Evolutionary conservation across 2,329 filamentous ascomycete species (phyloP).

Genomic region (Penicillium psychrosexuale): DNA sequence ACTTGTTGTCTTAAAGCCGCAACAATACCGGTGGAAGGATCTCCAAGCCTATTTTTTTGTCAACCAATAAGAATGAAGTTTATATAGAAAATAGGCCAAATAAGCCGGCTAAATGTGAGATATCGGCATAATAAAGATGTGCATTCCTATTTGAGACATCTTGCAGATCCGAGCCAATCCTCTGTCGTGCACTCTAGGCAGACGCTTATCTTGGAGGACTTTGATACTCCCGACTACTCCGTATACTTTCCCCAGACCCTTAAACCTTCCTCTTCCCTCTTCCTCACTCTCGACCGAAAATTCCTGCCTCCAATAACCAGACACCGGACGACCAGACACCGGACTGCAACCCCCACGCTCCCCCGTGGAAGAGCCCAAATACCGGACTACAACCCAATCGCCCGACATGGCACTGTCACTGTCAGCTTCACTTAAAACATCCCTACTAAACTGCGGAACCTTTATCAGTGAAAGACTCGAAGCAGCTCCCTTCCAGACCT

Average conservation of each 20-base stretch:
- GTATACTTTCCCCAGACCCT: background rate
- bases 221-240: background rate
- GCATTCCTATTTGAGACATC: background rate
- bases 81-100: background rate
- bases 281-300: background rate
- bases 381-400: background rate
- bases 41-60: background rate
- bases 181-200: background rate
- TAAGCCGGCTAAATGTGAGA: background rate
- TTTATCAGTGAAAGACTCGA: background rate
- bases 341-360: too few species aligned
- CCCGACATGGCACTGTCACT: background rate
- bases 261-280: background rate
- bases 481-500: background rate
- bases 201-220: background rate
- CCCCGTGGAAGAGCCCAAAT: background rate
- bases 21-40: background rate
- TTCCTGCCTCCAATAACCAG: too few species aligned
- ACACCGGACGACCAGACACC: too few species aligned
- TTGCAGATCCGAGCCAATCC: background rate
- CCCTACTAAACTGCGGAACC: background rate
- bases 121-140: background rate
- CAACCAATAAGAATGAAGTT: background rate
- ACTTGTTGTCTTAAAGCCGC: background rate
- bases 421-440: background rate